A percentile compares a stretch with the other conserved stretches of the same genome.
These are phyloP conservation scores for Ophiostoma himal-ulmi DNA, from an alignment of 2,329 filamentous ascomycete species.

Conservation along the genomic window DNA sequence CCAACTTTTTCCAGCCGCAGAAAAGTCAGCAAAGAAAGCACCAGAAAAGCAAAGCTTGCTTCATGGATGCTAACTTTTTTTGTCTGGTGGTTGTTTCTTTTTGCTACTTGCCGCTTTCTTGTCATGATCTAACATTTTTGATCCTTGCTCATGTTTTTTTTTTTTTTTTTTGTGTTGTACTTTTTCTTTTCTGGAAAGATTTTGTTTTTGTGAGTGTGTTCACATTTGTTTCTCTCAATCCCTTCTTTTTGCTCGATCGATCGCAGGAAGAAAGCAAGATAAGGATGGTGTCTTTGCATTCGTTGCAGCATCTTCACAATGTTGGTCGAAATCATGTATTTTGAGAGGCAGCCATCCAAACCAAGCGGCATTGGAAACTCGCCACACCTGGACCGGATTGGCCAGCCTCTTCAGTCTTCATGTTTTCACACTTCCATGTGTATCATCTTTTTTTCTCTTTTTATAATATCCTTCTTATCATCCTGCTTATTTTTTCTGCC, in stretches of 20 bases:
- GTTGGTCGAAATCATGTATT: background rate
- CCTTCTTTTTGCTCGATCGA: background rate
- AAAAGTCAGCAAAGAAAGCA: background rate
- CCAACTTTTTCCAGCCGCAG: background rate
- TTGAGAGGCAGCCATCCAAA: background rate
- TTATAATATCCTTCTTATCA: background rate
- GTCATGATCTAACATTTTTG: conserved; percentile 4
- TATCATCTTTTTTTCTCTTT: background rate
- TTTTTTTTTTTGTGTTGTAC: background rate
- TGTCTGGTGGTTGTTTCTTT: conserved; percentile 1
- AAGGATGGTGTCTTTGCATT: background rate
- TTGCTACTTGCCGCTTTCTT: background rate
- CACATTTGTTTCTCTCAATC: conserved; percentile 6
- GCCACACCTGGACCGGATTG: background rate
- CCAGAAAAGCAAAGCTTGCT: background rate
- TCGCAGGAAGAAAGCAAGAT: conserved; percentile 6
- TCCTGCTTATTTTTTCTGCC: background rate
- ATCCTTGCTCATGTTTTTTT: background rate
- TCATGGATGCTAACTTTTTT: background rate
- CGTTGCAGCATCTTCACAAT: background rate
- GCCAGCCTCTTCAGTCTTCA: background rate
- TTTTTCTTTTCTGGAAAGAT: conserved; percentile 13
- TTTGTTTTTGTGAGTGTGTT: conserved; percentile 13
- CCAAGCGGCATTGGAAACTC: conserved; percentile 15
- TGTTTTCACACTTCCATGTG: background rate